Evolutionary conservation across 2,329 filamentous ascomycete species (phyloP), one percentile per base, ranked within the genome.

Genomic region (Pseudogymnoascus sp.): DNA sequence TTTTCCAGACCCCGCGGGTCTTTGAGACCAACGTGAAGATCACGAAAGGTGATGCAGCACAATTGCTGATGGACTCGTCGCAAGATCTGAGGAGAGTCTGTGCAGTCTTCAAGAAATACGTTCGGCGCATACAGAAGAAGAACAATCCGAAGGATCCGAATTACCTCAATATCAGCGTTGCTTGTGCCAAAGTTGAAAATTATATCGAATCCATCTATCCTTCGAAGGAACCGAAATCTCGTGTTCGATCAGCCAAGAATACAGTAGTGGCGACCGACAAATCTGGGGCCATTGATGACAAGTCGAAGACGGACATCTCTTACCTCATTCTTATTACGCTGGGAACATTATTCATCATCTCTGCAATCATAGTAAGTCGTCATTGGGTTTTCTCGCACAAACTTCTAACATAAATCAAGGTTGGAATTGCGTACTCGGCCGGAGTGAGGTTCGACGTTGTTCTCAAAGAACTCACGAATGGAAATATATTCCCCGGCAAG

Each of bases 171-270:
- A 97, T 99, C 73, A 96, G 92, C 76, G 86, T 92, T 67, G 89
- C 90, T 63, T 96, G 93, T 73, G 93, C 86, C 72, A 92, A 91
- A 89, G 90, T 96, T 68, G 93, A 97, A 75, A 90, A 95, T 80
- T 96, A 96, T 74, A 96, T 97, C 74, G 93, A 97, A 76, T 88
- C 87, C 4, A 86, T 97, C 69, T 97, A 93, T 84, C 95, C 95
- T 3, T 84, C 85, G 7, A 91, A 96, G 76, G 86, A 90, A 67
- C 84, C 89, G 50, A 87, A 89, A 71, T 78, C 80, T 66, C 75
- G 84, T 37, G 76, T 78, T 34, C 73, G 77, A 12, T 70, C 76
- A 38, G 75, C 78, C 61, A 70, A 74, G 63, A 65, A 65, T 34
- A 72, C 75, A 67, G 73, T 72, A 66, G 64, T 64, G 21, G 71